Conservation (phyloP, 1,284 basidiomycete species). For the Athelia psychrophila region DNA sequence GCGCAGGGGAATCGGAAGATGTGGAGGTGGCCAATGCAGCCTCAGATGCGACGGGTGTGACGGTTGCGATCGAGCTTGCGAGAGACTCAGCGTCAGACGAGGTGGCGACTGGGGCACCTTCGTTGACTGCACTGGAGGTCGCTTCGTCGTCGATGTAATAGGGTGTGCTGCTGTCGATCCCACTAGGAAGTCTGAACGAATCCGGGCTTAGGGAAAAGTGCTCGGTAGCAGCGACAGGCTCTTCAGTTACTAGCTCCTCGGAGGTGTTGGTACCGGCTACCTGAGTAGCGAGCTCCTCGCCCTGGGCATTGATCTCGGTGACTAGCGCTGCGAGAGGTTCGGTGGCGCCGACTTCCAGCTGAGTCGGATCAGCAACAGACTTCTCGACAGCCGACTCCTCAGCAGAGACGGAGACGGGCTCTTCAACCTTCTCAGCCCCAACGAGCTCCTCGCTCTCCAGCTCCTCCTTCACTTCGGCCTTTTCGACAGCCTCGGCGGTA, state of each 20-base stretch:
- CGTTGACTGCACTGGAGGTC: background rate
- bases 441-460: background rate
- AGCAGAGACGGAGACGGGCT: background rate
- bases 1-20: background rate
- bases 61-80: background rate
- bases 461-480: background rate
- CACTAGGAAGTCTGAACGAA: too few species aligned
- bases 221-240: too few species aligned
- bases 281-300: background rate
- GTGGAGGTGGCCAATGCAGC: background rate
- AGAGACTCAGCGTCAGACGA: background rate
- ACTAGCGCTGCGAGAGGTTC: background rate
- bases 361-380: background rate
- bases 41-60: background rate
- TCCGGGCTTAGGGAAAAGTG: background rate
- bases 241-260: too few species aligned
- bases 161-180: background rate
- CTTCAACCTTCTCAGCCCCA: background rate
- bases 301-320: background rate
- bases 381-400: background rate
- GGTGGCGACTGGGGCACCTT: background rate
- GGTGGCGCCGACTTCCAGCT: background rate
- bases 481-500: background rate
- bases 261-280: too few species aligned
- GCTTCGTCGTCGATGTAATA: background rate